Conservation (phyloP, 345 rosid species). For the Crucihimalaya himalaica region DNA sequence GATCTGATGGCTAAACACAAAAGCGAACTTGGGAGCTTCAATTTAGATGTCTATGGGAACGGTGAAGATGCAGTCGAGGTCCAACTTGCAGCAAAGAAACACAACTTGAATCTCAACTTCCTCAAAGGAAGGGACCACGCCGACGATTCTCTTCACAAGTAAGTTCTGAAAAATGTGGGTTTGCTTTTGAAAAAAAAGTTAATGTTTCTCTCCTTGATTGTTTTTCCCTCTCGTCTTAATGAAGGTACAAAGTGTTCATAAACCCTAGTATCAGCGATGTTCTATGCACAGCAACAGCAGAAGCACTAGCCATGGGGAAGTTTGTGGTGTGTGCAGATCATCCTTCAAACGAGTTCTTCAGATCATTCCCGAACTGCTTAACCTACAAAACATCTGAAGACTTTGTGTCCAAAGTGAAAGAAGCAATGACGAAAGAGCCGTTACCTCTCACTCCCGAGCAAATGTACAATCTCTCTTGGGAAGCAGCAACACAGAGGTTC, state of each 20-base stretch:
- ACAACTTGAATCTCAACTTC: conserved; percentile 78
- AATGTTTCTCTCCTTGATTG: not conserved
- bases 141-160: conserved; percentile 91
- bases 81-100: conserved; percentile 65
- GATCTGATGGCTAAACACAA: conserved; percentile 81
- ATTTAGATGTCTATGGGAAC: conserved; percentile 90
- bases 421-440: conserved; percentile 86
- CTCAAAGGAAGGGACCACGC: conserved; percentile 94
- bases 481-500: conserved; percentile 95
- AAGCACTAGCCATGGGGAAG: conserved; percentile 98
- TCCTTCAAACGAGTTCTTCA: conserved; percentile 96
- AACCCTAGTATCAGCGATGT: conserved; percentile 97
- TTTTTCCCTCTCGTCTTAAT: conserved; percentile 11
- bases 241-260: conserved; percentile 97
- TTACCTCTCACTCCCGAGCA: conserved; percentile 82
- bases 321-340: conserved; percentile 96
- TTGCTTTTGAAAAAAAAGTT: not conserved
- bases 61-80: conserved; percentile 96
- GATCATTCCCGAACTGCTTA: conserved; percentile 90
- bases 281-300: conserved; percentile 98
- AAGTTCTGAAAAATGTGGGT: conserved; percentile 23
- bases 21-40: conserved; percentile 76
- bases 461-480: conserved; percentile 88
- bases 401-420: conserved; percentile 77
- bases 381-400: conserved; percentile 88